Evolutionary conservation across 768 basidiomycete species (phyloP).

Genomic region (Clathrus columnatus): DNA sequence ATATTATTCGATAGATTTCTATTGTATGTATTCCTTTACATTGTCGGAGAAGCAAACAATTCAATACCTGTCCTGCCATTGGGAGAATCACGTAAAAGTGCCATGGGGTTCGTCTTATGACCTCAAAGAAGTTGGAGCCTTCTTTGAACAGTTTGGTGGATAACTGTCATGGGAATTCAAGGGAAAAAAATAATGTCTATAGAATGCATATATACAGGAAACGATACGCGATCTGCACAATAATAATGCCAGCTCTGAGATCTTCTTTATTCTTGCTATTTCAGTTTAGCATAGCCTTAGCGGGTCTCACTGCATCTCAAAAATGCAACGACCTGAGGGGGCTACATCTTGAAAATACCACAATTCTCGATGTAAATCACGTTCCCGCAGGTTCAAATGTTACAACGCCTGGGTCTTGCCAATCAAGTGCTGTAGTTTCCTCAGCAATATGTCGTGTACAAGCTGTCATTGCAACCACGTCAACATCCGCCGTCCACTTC

Average conservation of each 20-base stretch:
- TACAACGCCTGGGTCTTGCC: conserved; percentile 6
- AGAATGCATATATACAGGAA: too few species aligned
- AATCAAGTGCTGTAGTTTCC: conserved; percentile 1
- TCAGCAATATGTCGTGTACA: conserved; percentile 5
- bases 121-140: too few species aligned
- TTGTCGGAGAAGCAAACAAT: not conserved
- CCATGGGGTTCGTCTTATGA: not conserved
- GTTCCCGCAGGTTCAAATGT: not conserved
- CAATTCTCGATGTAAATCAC: not conserved
- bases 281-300: not conserved
- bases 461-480: conserved; percentile 5
- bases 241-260: too few species aligned
- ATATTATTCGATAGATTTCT: not conserved
- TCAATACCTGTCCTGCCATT: not conserved
- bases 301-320: not conserved
- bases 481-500: conserved; percentile 10
- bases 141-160: too few species aligned
- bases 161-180: too few species aligned
- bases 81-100: not conserved
- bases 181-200: too few species aligned
- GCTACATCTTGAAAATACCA: conserved; percentile 6
- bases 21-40: not conserved
- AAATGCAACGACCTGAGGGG: not conserved
- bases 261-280: too few species aligned
- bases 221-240: too few species aligned